phyloP scores from a whole-genome alignment of 176 grass and related monocot species.

The Carex myosuroides region DNA sequence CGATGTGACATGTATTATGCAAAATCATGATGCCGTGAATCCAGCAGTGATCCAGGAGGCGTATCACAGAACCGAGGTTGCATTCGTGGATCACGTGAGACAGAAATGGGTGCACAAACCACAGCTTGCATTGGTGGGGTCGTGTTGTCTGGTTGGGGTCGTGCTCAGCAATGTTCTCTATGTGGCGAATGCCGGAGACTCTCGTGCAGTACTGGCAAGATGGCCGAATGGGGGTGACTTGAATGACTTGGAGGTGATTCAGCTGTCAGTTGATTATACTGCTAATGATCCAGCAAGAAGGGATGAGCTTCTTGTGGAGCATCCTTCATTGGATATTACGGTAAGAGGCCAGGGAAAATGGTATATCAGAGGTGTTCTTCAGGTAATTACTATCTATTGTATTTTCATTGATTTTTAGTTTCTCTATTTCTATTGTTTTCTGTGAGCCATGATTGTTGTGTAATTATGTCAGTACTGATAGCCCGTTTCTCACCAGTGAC shows the following conservation, averaged over 20 bases:
- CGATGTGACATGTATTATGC: neutral
- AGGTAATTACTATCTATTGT: constrained; percentile 2
- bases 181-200: constrained; percentile 41
- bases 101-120: neutral
- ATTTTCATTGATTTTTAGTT: neutral
- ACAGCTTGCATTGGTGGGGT: constrained; percentile 11
- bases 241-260: neutral
- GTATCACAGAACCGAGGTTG: constrained; percentile 32
- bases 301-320: constrained; percentile 20
- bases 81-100: constrained; percentile 25
- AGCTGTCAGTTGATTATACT: constrained; percentile 37
- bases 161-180: constrained; percentile 27
- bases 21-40: constrained; percentile 8
- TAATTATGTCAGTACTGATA: neutral
- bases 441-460: neutral
- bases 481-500: neutral
- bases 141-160: constrained; percentile 41
- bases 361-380: constrained; percentile 36
- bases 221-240: neutral
- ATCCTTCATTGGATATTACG: neutral
- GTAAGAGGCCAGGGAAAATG: neutral
- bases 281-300: neutral
- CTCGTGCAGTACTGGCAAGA: constrained; percentile 35
- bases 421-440: neutral
- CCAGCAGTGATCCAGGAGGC: constrained; percentile 27